Base-by-base conservation (phyloP, 1,284 basidiomycete species). In the Puccinia polysora region DNA sequence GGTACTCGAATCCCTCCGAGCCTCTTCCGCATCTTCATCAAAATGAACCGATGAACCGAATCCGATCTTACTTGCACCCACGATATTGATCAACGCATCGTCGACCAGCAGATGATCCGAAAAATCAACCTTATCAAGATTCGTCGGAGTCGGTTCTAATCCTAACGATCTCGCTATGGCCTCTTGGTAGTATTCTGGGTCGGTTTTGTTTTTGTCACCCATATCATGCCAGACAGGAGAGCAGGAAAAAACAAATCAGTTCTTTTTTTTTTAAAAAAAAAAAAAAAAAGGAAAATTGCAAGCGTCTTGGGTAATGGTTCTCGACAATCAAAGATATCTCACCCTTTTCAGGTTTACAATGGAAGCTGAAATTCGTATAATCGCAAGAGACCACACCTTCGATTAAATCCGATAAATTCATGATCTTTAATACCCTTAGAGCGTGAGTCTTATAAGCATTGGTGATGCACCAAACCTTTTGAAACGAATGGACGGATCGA, bases 381-480 rank as follows among this genome's bases (percentile, higher is more conserved):
- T 94, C 87, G 77, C 91, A 94, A 77, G 83, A 94, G 8, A 91
- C 84, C 15, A 92, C 79, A 14, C 86, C 89, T 76, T 94, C 91
- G 70, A 94, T 82, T 62, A 87, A 84, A 77, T 91, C 88, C 20
- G 86, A 84, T 14, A 94, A 80, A 58, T 85, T 82, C 45, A 94
- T 82, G 38, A 93, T 89, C 10, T 83, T 82, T 59, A 94, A 83
- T 0, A 92, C 90, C 32, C 91, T 85, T 75, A 85, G 82, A 4
- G 91, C 91, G 78, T 93, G 90, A 88, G 91, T 74, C 8, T 40
- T 74, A 18, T 53, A 59, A 38, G 60, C 53, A 47, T 50, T 47
- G 43, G 53, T 63, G 23, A 65, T 53, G 50, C 58, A 52, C 50
- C 59, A 47, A 43, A 63, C 40, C 68, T 71, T 52, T 49, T 50